Evolutionary conservation across 129 eudicot species (phyloP), one percentile per base, ranked within the genome.

Genomic region (Calendula officinalis): DNA sequence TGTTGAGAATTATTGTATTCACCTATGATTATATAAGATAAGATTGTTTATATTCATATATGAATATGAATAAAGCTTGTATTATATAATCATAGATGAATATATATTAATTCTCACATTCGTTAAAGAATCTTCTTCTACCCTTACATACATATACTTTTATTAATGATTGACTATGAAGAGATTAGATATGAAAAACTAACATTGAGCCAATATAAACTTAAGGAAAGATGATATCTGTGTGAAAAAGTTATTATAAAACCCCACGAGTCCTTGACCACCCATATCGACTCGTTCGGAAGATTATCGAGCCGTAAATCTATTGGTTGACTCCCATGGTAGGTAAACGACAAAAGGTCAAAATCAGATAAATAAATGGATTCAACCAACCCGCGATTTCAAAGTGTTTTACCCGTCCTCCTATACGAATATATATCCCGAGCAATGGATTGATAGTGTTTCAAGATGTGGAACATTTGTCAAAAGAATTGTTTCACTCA

Each of bases 311-410:
- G 53, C 38, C 30, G 5, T 35, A 80, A 68, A 37, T 67, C 39
- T 7, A 76, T 71, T 34, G 39, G 66, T 8, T 61, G 6, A 37
- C 4, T 72, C 6, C 88, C 79, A 69, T 67, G 56, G 56, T 75
- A 82, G 51, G 45, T 64, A 8, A 73, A 68, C 10, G 82, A 51
- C 14, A 73, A 74, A 43, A 74, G 77, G 17, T 78, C 69, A 32
- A 34, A 45, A 33, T 62, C 53, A 45, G 36, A 64, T 16, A 79
- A 53, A 49, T 72, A 66, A 46, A 79, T 63, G 4, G 33, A 36
- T n/a, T 59, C 41, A 27, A 14, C 46, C 84, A 83, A 13, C 43
- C 36, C 6, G 12, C 41, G 38, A 83, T 72, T 62, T 83, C 82
- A 5, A 83, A 42, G 56, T 33, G 35, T 67, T 71, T 83, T 66